Evolutionary conservation across 768 basidiomycete genomes (phyloP), one percentile per base, ranked within the genome.

Genomic region (Inosperma sp.): DNA sequence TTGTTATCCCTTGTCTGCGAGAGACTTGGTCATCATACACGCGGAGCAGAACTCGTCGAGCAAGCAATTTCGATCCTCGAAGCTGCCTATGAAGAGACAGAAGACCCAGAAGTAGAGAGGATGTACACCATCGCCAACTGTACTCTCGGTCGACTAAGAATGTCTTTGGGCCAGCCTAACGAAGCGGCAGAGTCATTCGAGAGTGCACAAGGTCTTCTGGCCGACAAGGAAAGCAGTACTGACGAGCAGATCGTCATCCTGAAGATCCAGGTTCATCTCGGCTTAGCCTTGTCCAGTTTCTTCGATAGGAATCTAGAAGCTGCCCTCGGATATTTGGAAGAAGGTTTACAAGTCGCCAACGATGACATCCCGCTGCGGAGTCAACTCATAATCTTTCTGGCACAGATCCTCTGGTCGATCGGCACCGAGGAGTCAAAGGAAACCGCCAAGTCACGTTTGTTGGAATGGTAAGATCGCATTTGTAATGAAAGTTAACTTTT

Each of bases 1-100:
- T 80, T 98, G 14, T 81, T 87, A 49, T 87, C 83, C 0, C 79
- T 98, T 5, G 71, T 97, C 17, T 91, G 86, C 63, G 96, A 99
- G 62, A 78, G 83, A 46, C 70, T 98, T 4, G 87, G 84, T 10
- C 85, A 90, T 31, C 59, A 76, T 23, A 79, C 82, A 13, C 73
- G 82, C 23, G 88, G 83, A 5, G 68, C 75, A 13, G 67, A 72
- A 21, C 69, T 82, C 27, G 73, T 93, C 33, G 65, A 73, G 27
- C 76, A 75, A 23, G 83, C 87, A 1, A 88, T 91, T 12, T 52
- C 66, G 3, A 72, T 93, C 8, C 71, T 98, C n/a, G 95, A 98
- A 65, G 76, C 81, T 2, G 77, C 79, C 22, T 99, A 96, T 68
- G 96, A 99, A 64, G 82, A 86, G 47, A 80, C 79, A 12, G 96